Conservation (phyloP, 306 rosid species). For the Cucurbita moschata region DNA sequence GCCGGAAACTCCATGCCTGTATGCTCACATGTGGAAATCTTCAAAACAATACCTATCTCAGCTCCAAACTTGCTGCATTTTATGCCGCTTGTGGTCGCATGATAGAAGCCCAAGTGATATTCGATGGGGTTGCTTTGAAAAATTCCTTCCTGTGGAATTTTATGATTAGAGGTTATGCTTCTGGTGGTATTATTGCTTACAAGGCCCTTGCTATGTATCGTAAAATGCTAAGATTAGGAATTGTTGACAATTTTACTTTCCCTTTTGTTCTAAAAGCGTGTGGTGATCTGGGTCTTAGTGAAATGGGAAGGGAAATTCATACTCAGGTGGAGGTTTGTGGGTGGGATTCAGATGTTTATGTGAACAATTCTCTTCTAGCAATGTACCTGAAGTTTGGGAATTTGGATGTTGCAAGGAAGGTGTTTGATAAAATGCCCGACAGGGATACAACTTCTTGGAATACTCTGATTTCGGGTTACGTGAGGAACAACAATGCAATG, state of each 20-base stretch:
- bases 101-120: constrained; percentile 28
- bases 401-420: constrained; percentile 18
- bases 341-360: constrained; percentile 37
- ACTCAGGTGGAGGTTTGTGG: constrained; percentile 31
- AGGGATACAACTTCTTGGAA: constrained; percentile 45
- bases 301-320: constrained; percentile 35
- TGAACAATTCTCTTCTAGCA: constrained; percentile 30
- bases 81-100: constrained; percentile 32
- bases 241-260: constrained; percentile 38
- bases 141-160: constrained; percentile 35
- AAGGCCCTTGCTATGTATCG: constrained; percentile 30
- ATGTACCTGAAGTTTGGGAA: constrained; percentile 32
- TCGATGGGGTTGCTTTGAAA: constrained; percentile 21
- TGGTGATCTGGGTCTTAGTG: constrained; percentile 27
- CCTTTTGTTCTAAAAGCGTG: constrained; percentile 52
- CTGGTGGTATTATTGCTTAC: constrained; percentile 7
- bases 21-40: constrained; percentile 27
- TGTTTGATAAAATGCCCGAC: constrained; percentile 47
- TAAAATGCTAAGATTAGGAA: constrained; percentile 25
- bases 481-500: constrained; percentile 21
- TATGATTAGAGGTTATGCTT: constrained; percentile 44
- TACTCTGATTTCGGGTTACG: constrained; percentile 27
- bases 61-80: constrained; percentile 40
- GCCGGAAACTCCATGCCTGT: constrained; percentile 35
- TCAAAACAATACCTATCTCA: constrained; percentile 24